Conservation (phyloP, 1,284 basidiomycete genomes). For the Moniliophthora roreri region DNA sequence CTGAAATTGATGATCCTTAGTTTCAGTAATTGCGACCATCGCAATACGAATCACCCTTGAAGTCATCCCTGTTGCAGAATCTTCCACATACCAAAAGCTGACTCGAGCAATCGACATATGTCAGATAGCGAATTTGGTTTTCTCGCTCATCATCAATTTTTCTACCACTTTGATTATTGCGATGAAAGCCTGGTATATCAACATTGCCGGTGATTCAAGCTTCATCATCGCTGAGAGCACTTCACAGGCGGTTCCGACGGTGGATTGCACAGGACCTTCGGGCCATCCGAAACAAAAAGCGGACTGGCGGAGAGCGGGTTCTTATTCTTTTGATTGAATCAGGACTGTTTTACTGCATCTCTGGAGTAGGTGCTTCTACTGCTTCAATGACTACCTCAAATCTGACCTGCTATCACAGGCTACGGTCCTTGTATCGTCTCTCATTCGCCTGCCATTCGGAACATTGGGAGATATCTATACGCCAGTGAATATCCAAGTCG, state of each 20-base stretch:
- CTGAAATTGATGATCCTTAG: constrained; percentile 7
- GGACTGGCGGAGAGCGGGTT: constrained; percentile 13
- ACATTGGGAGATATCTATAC: constrained; percentile 21
- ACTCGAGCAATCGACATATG: constrained; percentile 13
- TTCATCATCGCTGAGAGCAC: neutral
- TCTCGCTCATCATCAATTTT: constrained; percentile 20
- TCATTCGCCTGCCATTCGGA: constrained; percentile 19
- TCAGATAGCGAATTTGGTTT: constrained; percentile 14
- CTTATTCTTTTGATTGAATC: constrained; percentile 22
- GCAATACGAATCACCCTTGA: constrained; percentile 14
- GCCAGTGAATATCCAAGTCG: constrained; percentile 20
- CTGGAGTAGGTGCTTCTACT: constrained; percentile 13
- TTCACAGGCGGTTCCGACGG: constrained; percentile 7
- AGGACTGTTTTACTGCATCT: constrained; percentile 22
- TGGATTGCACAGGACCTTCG: neutral
- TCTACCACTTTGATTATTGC: constrained; percentile 20
- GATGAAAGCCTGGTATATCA: constrained; percentile 18
- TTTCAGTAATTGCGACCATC: constrained; percentile 18
- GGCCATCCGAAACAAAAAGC: neutral
- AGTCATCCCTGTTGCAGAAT: constrained; percentile 6
- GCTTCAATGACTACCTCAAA: neutral
- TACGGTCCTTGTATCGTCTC: constrained; percentile 10
- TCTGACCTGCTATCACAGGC: constrained; percentile 9
- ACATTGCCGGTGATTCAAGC: neutral
- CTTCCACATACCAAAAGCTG: neutral